phyloP scores from a whole-genome alignment of 768 basidiomycete species.

The Auriscalpium vulgare region DNA sequence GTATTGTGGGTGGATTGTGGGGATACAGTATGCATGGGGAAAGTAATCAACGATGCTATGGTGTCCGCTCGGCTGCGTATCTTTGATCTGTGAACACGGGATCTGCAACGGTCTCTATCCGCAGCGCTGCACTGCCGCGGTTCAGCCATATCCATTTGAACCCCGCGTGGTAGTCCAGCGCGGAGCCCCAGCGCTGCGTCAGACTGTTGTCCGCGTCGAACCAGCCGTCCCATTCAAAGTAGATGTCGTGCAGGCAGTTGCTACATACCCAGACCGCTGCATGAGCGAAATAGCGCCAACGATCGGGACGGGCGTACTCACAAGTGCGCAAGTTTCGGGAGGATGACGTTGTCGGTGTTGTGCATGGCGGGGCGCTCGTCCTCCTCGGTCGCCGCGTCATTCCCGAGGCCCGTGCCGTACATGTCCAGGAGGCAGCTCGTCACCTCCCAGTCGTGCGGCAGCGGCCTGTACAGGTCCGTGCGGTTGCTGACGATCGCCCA shows the following conservation, averaged over 20 bases:
- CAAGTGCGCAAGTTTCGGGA: slow-evolving; percentile 46
- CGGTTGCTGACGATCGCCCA: slow-evolving; percentile 41
- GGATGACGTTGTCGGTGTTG: slow-evolving; percentile 29
- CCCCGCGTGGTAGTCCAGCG: slow-evolving; percentile 37
- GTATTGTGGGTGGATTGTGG: too few relatives aligned
- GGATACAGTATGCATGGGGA: too few relatives aligned
- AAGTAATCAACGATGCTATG: too few relatives aligned
- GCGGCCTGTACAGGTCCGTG: slow-evolving; percentile 32
- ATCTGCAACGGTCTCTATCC: slow-evolving; percentile 25
- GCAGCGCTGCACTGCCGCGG: slow-evolving; percentile 17
- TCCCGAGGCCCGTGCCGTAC: slow-evolving; percentile 36
- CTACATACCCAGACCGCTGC: too few relatives aligned
- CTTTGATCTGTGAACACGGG: slow-evolving; percentile 35
- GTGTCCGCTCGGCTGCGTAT: slow-evolving; percentile 6
- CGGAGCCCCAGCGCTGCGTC: slow-evolving; percentile 36
- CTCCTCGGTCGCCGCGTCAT: slow-evolving; percentile 28
- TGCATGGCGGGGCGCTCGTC: slow-evolving; percentile 28
- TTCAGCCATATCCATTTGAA: slow-evolving; percentile 48
- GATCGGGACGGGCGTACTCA: too few relatives aligned
- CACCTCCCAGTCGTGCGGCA: slow-evolving; percentile 41
- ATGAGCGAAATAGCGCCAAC: too few relatives aligned
- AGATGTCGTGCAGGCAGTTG: slow-evolving; percentile 38
- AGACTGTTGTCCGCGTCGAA: slow-evolving; percentile 31
- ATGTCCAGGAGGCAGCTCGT: slow-evolving; percentile 41
- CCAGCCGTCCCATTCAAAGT: slow-evolving; percentile 41